Percentiles rank a stretch among this genome's conserved stretches.
phyloP scores from a whole-genome alignment of 2,329 filamentous ascomycete genomes.

The Dothideomycetes sp. region DNA sequence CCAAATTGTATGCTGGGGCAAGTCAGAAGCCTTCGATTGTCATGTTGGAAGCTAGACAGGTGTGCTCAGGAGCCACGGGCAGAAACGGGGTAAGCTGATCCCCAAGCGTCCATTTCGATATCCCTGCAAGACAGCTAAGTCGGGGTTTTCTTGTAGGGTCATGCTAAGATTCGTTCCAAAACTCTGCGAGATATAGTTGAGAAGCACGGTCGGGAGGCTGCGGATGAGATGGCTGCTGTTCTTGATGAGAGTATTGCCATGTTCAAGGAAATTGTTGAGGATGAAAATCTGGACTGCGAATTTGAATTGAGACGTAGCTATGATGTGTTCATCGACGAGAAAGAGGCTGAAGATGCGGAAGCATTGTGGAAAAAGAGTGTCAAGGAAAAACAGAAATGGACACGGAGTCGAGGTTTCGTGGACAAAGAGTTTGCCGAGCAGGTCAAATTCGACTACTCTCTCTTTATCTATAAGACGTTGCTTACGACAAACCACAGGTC shows the following conservation, averaged over 20 bases:
- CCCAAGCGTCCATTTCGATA: no score
- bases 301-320: constrained; percentile 32
- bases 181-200: constrained; percentile 20
- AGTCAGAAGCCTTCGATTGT: constrained; percentile 23
- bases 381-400: constrained; percentile 17
- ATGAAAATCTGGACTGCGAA: constrained; percentile 36
- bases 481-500: constrained; percentile 20
- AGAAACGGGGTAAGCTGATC: constrained; percentile 27
- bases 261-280: constrained; percentile 31
- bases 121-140: not conserved
- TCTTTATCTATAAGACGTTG: constrained; percentile 1
- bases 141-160: constrained; percentile 16
- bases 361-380: constrained; percentile 18
- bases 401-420: not conserved
- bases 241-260: constrained; percentile 23
- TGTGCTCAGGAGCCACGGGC: constrained; percentile 33
- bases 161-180: constrained; percentile 30
- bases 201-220: constrained; percentile 23
- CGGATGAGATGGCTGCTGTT: constrained; percentile 24
- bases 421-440: not conserved
- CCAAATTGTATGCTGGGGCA: constrained; percentile 13
- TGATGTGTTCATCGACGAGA: constrained; percentile 22
- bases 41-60: constrained; percentile 33
- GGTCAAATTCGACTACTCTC: no score
- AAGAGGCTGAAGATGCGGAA: constrained; percentile 27